These are phyloP conservation scores for Dioszegia hungarica DNA, from an alignment of 768 basidiomycete genomes.

Conservation along the genomic window DNA sequence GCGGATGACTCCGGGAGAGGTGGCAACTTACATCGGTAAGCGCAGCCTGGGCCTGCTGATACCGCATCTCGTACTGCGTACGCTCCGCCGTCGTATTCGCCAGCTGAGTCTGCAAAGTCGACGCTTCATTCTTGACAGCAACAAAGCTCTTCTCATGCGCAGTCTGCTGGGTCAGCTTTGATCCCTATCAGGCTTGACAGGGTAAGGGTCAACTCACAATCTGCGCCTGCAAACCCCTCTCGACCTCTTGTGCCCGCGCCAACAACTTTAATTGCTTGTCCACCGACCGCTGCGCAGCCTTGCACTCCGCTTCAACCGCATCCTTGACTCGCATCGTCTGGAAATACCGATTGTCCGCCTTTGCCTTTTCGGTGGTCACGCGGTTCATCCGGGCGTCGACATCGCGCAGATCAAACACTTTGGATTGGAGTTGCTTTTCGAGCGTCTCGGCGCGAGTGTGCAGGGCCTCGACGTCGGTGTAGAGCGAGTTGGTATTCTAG, in stretches of 20 bases:
- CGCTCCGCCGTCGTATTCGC: constrained; percentile 34
- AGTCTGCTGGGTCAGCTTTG: constrained; percentile 22
- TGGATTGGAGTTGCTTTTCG: constrained; percentile 73
- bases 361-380: constrained; percentile 77
- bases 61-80: constrained; percentile 30
- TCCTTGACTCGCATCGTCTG: constrained; percentile 85
- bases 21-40: constrained; percentile 3
- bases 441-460: constrained; percentile 81
- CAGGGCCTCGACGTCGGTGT: constrained; percentile 76
- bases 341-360: constrained; percentile 91
- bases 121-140: constrained; percentile 38
- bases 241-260: constrained; percentile 62
- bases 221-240: constrained; percentile 60
- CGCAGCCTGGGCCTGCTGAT: constrained; percentile 29
- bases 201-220: constrained; percentile 61
- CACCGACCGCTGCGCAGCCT: constrained; percentile 57
- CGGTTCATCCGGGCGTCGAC: constrained; percentile 70
- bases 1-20: neutral
- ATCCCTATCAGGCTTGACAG: neutral
- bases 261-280: constrained; percentile 63
- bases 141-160: constrained; percentile 48
- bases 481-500: constrained; percentile 70
- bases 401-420: constrained; percentile 71
- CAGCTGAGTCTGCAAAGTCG: constrained; percentile 39
- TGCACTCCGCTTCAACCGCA: constrained; percentile 69